These are phyloP conservation scores for Penstemon davidsonii DNA, from an alignment of 257 asterid species.

Conservation along the genomic window DNA sequence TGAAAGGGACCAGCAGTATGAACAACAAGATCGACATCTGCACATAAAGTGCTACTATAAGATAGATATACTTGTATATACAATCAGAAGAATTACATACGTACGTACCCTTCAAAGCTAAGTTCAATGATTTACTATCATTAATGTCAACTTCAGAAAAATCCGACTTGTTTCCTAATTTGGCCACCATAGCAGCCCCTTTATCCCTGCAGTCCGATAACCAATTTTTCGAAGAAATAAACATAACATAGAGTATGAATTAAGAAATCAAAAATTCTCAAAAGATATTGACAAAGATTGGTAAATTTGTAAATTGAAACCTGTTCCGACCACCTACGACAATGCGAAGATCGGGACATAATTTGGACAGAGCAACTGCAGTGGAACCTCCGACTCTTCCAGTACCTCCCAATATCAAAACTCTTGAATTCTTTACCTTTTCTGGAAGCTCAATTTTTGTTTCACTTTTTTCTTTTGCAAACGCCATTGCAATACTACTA, in stretches of 20 bases:
- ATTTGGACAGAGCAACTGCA: conserved; percentile 71
- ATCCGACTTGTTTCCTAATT: conserved; percentile 62
- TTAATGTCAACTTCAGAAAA: conserved; percentile 68
- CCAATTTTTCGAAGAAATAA: neutral
- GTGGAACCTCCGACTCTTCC: conserved; percentile 99
- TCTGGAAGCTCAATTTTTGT: conserved; percentile 47
- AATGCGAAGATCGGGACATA: conserved; percentile 67
- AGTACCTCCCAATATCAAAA: conserved; percentile 86
- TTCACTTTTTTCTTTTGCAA: conserved; percentile 31
- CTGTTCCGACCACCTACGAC: conserved; percentile 81
- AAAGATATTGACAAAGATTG: neutral
- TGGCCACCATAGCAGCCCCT: conserved; percentile 64
- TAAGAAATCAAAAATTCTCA: too few relatives aligned
- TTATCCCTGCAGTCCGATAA: conserved; percentile 57
- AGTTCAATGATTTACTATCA: conserved; percentile 52
- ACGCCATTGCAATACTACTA: conserved; percentile 29
- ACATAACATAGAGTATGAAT: neutral
- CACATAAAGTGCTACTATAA: conserved; percentile 11
- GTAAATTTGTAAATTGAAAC: conserved; percentile 29
- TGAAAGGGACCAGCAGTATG: conserved; percentile 98
- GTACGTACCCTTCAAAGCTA: conserved; percentile 57
- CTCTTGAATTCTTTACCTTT: conserved; percentile 53
- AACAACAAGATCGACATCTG: conserved; percentile 88
- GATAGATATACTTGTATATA: neutral
- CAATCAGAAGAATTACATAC: conserved; percentile 37